These are phyloP conservation scores for Candolleomyces aberdarensis DNA, from an alignment of 768 basidiomycete species.

Conservation along the genomic window DNA sequence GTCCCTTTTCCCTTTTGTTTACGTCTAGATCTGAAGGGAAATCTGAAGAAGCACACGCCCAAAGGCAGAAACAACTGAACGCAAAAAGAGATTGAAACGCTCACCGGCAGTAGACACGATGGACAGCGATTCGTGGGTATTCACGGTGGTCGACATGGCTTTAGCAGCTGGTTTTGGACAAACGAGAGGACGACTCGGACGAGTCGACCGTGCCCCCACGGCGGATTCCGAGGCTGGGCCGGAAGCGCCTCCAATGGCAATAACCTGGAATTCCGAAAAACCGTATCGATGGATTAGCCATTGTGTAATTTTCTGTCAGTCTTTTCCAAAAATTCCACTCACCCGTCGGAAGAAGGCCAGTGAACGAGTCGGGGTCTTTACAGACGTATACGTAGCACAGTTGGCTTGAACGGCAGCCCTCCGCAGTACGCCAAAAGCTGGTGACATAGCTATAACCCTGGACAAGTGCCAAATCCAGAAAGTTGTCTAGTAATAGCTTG, in stretches of 20 bases:
- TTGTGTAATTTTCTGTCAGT: too few species aligned
- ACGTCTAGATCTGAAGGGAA: not conserved
- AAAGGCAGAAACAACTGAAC: not conserved
- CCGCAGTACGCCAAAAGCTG: not conserved
- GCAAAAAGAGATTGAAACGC: slow-evolving; percentile 12
- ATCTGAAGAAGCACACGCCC: not conserved
- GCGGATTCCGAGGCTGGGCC: too few species aligned
- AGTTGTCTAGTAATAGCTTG: too few species aligned
- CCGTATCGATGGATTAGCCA: too few species aligned
- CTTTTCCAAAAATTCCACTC: too few species aligned
- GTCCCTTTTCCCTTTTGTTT: too few species aligned
- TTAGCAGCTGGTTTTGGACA: not conserved
- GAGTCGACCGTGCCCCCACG: too few species aligned
- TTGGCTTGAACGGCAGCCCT: not conserved
- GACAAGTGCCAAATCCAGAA: too few species aligned
- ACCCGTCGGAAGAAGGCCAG: too few species aligned
- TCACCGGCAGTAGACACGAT: slow-evolving; percentile 41
- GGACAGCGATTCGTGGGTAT: slow-evolving; percentile 37
- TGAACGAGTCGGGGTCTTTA: not conserved
- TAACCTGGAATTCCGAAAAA: too few species aligned
- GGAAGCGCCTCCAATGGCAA: too few species aligned
- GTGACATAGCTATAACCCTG: too few species aligned
- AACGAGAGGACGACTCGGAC: not conserved
- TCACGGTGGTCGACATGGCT: slow-evolving; percentile 29
- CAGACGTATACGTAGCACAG: not conserved